These are phyloP conservation scores for Penicillium daleae DNA, from an alignment of 495 filamentous ascomycete genomes.

Conservation along the genomic window DNA sequence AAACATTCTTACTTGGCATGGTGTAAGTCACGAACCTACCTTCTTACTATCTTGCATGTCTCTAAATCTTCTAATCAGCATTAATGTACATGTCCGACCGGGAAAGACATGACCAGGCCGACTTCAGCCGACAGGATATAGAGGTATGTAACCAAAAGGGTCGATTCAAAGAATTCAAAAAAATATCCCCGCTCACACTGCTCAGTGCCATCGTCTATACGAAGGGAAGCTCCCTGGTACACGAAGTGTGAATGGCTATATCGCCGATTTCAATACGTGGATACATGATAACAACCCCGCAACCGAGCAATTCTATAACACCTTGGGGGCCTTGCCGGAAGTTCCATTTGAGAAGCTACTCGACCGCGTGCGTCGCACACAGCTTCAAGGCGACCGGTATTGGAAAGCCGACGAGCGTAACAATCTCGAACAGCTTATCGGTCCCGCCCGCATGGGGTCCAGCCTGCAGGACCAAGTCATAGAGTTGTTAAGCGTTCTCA, in stretches of 20 bases:
- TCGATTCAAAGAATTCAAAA: not conserved
- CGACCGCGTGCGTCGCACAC: not conserved
- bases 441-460: not conserved
- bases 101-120: not conserved
- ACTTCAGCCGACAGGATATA: conserved; percentile 1
- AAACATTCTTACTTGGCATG: not conserved
- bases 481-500: not conserved
- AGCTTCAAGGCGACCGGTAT: not conserved
- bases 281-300: not conserved
- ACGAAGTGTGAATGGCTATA: not conserved
- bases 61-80: not conserved
- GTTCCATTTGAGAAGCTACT: not conserved
- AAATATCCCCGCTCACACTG: not conserved
- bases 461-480: not conserved
- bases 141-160: not conserved
- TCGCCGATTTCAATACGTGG: conserved; percentile 3
- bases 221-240: conserved; percentile 4
- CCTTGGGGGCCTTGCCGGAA: not conserved
- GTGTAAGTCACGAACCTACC: not conserved
- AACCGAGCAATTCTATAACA: not conserved
- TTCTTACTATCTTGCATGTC: not conserved
- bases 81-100: conserved; percentile 1
- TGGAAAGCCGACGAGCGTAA: not conserved
- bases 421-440: not conserved
- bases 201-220: not conserved